Evolutionary conservation across 2,329 filamentous ascomycete species (phyloP).

Genomic region (Pyrenophora graminea): DNA sequence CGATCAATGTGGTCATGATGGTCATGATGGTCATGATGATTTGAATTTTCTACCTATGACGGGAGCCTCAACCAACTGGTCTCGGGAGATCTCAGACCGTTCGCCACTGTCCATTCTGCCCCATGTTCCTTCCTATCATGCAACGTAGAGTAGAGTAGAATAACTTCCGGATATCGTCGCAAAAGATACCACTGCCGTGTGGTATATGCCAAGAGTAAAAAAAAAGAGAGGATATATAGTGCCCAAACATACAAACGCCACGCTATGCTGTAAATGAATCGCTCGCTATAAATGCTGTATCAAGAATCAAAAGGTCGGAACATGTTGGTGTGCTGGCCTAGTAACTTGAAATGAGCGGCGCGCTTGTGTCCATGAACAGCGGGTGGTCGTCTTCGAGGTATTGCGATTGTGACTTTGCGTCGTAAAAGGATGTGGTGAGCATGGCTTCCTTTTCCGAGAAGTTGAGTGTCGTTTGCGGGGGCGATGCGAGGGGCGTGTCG

Average conservation of each 20-base stretch:
- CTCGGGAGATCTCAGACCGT: conserved; percentile 33
- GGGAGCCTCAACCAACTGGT: conserved; percentile 31
- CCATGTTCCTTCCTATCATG: conserved; percentile 7
- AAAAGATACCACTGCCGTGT: conserved; percentile 14
- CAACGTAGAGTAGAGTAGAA: conserved; percentile 34
- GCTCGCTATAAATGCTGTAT: conserved; percentile 46
- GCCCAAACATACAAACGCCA: conserved; percentile 28
- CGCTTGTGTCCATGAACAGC: conserved; percentile 48
- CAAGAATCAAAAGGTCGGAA: conserved; percentile 42
- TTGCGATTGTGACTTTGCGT: conserved; percentile 43
- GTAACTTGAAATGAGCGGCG: conserved; percentile 48
- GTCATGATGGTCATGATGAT: not conserved
- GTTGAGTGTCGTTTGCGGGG: conserved; percentile 51
- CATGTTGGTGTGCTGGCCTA: conserved; percentile 34
- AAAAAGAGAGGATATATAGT: conserved; percentile 32
- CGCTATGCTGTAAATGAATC: conserved; percentile 39
- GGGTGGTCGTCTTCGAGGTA: conserved; percentile 46
- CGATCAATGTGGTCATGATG: conserved; percentile 17
- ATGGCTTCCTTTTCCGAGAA: conserved; percentile 54
- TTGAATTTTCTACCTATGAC: conserved; percentile 30
- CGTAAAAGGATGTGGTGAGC: conserved; percentile 53
- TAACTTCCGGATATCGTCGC: conserved; percentile 16
- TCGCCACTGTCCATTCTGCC: conserved; percentile 5
- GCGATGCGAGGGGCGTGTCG: conserved; percentile 54
- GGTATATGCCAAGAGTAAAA: conserved; percentile 18